These are phyloP conservation scores for Karstenula rhodostoma DNA, from an alignment of 2,329 filamentous ascomycete genomes.

Conservation along the genomic window DNA sequence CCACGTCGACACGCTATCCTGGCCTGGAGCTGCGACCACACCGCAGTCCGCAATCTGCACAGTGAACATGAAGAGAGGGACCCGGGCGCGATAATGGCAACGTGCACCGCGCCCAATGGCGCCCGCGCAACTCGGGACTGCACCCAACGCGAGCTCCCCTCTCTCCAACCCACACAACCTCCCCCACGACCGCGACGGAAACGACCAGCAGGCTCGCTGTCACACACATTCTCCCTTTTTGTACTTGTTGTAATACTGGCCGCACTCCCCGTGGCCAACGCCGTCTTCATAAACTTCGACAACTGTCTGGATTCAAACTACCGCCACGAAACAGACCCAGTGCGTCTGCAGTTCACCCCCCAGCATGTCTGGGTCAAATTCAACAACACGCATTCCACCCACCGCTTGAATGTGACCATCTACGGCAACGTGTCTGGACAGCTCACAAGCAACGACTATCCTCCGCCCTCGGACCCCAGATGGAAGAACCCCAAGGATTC, in stretches of 20 bases:
- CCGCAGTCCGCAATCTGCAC: slow-evolving; percentile 14
- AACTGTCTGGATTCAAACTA: slow-evolving; percentile 76
- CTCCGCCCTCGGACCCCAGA: slow-evolving; percentile 63
- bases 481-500: slow-evolving; percentile 68
- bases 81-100: slow-evolving; percentile 33
- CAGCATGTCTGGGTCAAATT: slow-evolving; percentile 78
- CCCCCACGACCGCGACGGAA: slow-evolving; percentile 43
- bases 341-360: slow-evolving; percentile 81
- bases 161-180: slow-evolving; percentile 38
- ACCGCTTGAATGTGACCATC: slow-evolving; percentile 78
- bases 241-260: slow-evolving; percentile 33
- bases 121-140: slow-evolving; percentile 20
- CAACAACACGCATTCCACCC: slow-evolving; percentile 65
- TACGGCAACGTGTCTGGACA: slow-evolving; percentile 92
- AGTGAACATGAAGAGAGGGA: slow-evolving; percentile 41
- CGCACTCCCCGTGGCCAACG: slow-evolving; percentile 37
- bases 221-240: slow-evolving; percentile 26
- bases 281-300: slow-evolving; percentile 76
- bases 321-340: slow-evolving; percentile 64
- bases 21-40: slow-evolving; percentile 12
- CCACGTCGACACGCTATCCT: slow-evolving; percentile 4
- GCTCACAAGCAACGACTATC: slow-evolving; percentile 64
- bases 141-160: slow-evolving; percentile 33
- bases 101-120: slow-evolving; percentile 33
- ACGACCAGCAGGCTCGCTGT: slow-evolving; percentile 16